These are phyloP conservation scores for Erigeron canadensis DNA, from an alignment of 129 eudicot genomes.

Conservation along the genomic window DNA sequence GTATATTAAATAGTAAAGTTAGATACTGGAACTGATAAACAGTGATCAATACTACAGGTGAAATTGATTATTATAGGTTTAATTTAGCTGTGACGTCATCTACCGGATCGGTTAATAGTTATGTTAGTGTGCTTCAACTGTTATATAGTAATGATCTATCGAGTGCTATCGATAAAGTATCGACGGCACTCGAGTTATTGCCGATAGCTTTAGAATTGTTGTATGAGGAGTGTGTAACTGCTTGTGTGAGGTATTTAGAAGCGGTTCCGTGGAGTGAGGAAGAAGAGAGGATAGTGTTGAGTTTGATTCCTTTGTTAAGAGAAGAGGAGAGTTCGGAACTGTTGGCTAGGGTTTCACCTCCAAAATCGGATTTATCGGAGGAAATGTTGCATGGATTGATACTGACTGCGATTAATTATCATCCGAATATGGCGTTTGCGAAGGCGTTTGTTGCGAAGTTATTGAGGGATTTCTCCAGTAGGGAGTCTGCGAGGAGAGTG, in stretches of 20 bases:
- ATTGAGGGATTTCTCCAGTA: slow-evolving; percentile 72
- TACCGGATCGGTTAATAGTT: slow-evolving; percentile 43
- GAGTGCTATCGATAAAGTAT: slow-evolving; percentile 30
- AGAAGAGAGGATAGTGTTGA: slow-evolving; percentile 57
- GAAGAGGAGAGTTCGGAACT: slow-evolving; percentile 63
- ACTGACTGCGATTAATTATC: slow-evolving; percentile 59
- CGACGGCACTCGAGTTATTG: slow-evolving; percentile 53
- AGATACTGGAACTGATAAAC: too few relatives aligned
- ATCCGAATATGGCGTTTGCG: slow-evolving; percentile 76
- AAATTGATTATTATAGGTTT: slow-evolving; percentile 32
- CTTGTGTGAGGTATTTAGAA: slow-evolving; percentile 68
- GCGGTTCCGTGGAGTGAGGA: slow-evolving; percentile 97
- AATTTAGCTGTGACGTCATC: slow-evolving; percentile 49
- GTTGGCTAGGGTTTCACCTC: slow-evolving; percentile 67
- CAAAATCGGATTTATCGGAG: slow-evolving; percentile 45
- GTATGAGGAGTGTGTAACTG: slow-evolving; percentile 76
- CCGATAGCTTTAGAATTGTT: slow-evolving; percentile 75
- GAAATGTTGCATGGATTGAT: slow-evolving; percentile 77
- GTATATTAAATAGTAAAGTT: too few relatives aligned
- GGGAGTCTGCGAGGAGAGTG: slow-evolving; percentile 70
- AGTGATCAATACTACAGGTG: not conserved
- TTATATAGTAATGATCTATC: slow-evolving; percentile 56
- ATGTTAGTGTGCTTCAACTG: slow-evolving; percentile 55
- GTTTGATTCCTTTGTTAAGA: slow-evolving; percentile 53
- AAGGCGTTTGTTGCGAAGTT: slow-evolving; percentile 91